Evolutionary conservation across 2,329 filamentous ascomycete genomes (phyloP), one percentile per base, ranked within the genome.

Genomic region (Aspergillus floridensis): DNA sequence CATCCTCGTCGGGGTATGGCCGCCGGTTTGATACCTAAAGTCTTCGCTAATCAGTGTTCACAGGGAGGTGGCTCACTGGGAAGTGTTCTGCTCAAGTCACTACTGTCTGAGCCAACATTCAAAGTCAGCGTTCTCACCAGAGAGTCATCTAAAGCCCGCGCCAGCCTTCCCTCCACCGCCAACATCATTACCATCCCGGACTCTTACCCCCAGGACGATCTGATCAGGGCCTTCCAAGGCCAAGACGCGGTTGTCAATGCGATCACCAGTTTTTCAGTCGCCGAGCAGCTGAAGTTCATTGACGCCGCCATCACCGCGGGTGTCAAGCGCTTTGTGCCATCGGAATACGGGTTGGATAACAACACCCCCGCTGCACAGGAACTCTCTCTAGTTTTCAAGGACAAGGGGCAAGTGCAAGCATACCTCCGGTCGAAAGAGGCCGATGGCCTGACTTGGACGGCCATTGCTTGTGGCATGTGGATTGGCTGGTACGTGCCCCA

Each of bases 201-300:
- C 19, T 35, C 49, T 8, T 58, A 58, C 32, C 56, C 49, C 4
- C 6, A 22, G 10, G 41, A 49, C 12, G 38, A 53, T 21, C 50
- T 58, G 11, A 29, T 53, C 38, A 51, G 19, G 3, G 64, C 64
- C 19, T 66, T 65, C 57, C 16, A 49, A 11, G 64, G 58, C 11
- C 63, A 66, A 44, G 64, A 66, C 24, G 61, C 59, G 6, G 51
- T 66, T 11, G 58, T 66, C 19, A 60, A 59, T 11, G 54, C 58
- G 10, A 61, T 63, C 44, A 60, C 53, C 11, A 59, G 50, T 3
- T 62, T 61, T 49, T 55, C 59, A 3, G 63, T 61, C 35, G 53
- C 59, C 7, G 57, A 60, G 8, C 63, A 66, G 53, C 48, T 55
- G 5, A 56, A 51, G n/a, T 59, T 61, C 51, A 59, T 64, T 12